These are phyloP conservation scores for Yamadazyma mexicana DNA, from an alignment of 1,139 yeast species.

Conservation along the genomic window DNA sequence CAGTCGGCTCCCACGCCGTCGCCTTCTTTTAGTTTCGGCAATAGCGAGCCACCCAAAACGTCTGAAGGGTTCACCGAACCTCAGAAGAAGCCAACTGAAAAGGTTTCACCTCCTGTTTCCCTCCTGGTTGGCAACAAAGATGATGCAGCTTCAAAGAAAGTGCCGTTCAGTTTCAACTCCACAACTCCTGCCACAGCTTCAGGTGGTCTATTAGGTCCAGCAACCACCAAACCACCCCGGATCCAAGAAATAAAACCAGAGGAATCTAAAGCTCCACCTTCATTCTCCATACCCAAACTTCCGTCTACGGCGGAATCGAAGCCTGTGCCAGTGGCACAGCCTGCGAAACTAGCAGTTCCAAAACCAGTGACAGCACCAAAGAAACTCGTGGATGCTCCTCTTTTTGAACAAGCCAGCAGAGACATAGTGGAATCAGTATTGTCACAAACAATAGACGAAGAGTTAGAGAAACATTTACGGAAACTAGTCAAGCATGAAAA, in stretches of 20 bases:
- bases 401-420: slow-evolving; percentile 21
- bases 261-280: no score
- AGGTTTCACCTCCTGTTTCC: no score
- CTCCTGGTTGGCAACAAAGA: no score
- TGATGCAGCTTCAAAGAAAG: no score
- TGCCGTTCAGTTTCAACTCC: no score
- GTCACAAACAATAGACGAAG: slow-evolving; percentile 29
- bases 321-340: no score
- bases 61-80: background rate
- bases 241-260: no score
- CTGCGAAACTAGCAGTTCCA: background rate
- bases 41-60: no score
- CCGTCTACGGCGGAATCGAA: background rate
- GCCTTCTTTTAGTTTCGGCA: background rate
- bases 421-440: slow-evolving; percentile 30
- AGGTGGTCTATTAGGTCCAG: no score
- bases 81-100: background rate
- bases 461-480: slow-evolving; percentile 26
- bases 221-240: no score
- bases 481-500: slow-evolving; percentile 23
- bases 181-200: no score
- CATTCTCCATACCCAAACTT: background rate
- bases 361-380: background rate
- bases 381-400: slow-evolving; percentile 14
- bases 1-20: background rate